Conservation (phyloP, 305 asterid genomes). For the Fraxinus greggii region DNA sequence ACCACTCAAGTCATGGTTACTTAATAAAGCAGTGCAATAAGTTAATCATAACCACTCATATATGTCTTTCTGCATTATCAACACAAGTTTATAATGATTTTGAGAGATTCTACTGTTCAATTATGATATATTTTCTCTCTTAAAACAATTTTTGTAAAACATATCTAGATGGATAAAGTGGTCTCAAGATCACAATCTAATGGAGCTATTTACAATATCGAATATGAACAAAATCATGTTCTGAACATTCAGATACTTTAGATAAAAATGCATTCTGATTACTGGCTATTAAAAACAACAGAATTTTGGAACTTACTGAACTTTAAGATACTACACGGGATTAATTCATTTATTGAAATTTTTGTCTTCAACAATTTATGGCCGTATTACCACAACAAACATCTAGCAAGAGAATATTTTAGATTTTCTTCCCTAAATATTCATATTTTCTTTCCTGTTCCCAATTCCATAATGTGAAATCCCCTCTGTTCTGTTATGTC, state of each 20-base stretch:
- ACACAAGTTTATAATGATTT: background rate
- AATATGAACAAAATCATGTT: background rate
- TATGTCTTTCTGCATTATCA: background rate
- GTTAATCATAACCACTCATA: background rate
- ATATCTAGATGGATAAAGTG: background rate
- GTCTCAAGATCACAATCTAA: background rate
- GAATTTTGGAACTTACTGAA: background rate
- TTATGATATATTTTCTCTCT: background rate
- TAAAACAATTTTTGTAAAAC: background rate
- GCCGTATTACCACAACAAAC: background rate
- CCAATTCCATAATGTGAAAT: background rate
- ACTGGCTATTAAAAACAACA: background rate
- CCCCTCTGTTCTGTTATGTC: background rate
- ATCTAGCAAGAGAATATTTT: background rate
- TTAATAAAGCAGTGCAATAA: background rate
- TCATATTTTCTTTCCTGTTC: background rate
- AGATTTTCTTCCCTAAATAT: background rate
- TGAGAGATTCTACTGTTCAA: background rate
- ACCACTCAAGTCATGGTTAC: background rate
- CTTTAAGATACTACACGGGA: background rate
- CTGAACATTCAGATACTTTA: background rate
- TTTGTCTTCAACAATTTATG: background rate
- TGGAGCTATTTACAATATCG: background rate
- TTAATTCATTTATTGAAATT: background rate
- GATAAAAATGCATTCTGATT: background rate